Base-by-base conservation (phyloP, 805 yeast species). In the Cyberlindnera euphorbiiphila region DNA sequence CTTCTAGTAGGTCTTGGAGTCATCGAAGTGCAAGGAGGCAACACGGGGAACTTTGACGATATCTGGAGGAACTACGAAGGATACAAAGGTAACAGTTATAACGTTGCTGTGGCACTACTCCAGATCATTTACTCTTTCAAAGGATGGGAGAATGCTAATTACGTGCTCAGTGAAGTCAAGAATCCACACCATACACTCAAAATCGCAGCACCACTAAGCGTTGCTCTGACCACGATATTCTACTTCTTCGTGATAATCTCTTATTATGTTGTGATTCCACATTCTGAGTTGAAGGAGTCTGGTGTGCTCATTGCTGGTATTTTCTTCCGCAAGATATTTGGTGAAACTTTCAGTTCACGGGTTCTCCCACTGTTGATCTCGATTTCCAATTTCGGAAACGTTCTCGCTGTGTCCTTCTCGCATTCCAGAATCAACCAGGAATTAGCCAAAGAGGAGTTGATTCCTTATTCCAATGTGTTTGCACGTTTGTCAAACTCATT, bases 71-170 rank as follows among this genome's bases (percentile, higher is more conserved):
- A 58, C 33, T 66, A 66, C 36, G 64, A 66, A 2, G 57, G 60
- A 14, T 68, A 68, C 29, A 62, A 68, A 2, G 69, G 75, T 2
- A 57, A 53, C 30, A 47, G 62, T 9, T 79, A 76, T 49, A 69
- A 73, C 25, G 52, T 71, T 6, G 68, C 83, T 2, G 77, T 77
- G 25, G 83, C 80, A 1, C 51, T 78, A 23, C 53, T 78, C 25
- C 74, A 80, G 34, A 71, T 79, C 17, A 73, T 79, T 11, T 78
- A 77, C 50, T 76, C 84, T 1, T 78, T 76, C 57, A 72, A 78
- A 42, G 85, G 85, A 5, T 78, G 85, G 84, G 85, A 79, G 46
- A 78, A 78, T 46, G 80, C 79, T 29, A 79, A 79, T 51, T 72
- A 76, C 46, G 85, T 78, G 1, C 58, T 78, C 35, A 69, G 71